A percentile compares a stretch with the other conserved stretches of the same genome.
Evolutionary conservation across 257 asterid genomes (phyloP).

Genomic region (Verbascum thapsus): DNA sequence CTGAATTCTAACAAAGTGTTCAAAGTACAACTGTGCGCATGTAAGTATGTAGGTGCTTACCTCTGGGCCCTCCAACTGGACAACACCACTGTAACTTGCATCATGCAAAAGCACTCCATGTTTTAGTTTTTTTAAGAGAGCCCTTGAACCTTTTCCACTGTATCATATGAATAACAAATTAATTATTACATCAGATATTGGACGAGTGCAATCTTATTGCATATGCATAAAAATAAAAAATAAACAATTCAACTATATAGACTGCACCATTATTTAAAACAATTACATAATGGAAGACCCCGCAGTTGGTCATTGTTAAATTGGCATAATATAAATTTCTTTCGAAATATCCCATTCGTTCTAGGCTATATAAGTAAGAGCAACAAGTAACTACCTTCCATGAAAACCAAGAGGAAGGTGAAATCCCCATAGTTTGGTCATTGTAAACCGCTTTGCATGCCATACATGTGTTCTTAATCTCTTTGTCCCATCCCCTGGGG

Average conservation of each 20-base stretch:
- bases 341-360: neutral
- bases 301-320: neutral
- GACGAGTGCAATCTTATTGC: neutral
- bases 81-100: constrained; percentile 66
- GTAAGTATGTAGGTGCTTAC: constrained; percentile 45
- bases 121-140: constrained; percentile 65
- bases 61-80: constrained; percentile 88
- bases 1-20: neutral
- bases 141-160: constrained; percentile 91
- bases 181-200: constrained; percentile 6
- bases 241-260: neutral
- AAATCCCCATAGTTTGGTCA: constrained; percentile 85
- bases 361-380: neutral
- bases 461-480: constrained; percentile 88
- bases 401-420: constrained; percentile 76
- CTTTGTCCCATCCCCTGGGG: constrained; percentile 84
- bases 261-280: constrained; percentile 1
- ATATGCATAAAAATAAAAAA: constrained; percentile 8
- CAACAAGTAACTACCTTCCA: constrained; percentile 57
- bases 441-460: constrained; percentile 89
- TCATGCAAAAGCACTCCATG: constrained; percentile 78
- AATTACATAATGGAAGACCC: neutral
- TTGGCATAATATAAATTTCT: neutral
- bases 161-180: constrained; percentile 30
- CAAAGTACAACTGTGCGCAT: constrained; percentile 8